Evolutionary conservation across 2,329 filamentous ascomycete species (phyloP).

Genomic region (Diaporthe vaccinii): DNA sequence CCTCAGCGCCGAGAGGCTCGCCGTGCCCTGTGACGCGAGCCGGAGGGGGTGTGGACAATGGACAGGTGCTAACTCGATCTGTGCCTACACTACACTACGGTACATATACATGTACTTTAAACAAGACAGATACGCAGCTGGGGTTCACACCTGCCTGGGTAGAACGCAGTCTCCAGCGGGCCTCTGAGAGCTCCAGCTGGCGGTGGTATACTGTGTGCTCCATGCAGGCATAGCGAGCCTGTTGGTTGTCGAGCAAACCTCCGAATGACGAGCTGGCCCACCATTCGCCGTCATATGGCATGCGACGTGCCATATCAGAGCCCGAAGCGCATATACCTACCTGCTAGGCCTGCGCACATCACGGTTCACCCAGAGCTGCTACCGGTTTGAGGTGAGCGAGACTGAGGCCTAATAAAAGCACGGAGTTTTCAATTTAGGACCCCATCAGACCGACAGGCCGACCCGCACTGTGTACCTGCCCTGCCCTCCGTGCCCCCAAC

Average conservation of each 20-base stretch:
- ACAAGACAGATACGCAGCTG: neutral
- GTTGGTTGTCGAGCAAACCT: neutral
- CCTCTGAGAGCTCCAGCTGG: neutral
- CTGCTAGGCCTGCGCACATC: neutral
- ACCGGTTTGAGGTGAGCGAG: neutral
- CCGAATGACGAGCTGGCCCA: conserved; percentile 22
- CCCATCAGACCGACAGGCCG: neutral
- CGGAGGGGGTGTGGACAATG: conserved; percentile 19
- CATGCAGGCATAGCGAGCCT: neutral
- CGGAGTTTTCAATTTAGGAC: conserved; percentile 25
- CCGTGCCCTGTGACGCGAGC: conserved; percentile 21
- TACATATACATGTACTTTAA: neutral
- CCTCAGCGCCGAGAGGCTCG: conserved; percentile 22
- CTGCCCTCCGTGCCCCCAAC: conserved; percentile 1
- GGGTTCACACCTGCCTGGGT: neutral
- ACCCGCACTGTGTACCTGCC: conserved; percentile 26
- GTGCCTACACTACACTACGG: neutral
- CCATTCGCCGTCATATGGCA: neutral
- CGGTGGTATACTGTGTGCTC: conserved; percentile 11
- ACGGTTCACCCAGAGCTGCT: neutral
- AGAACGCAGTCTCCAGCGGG: neutral
- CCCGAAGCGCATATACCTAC: neutral
- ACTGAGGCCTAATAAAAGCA: conserved; percentile 31
- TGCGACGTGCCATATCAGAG: neutral
- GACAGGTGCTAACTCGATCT: conserved; percentile 8